These are phyloP conservation scores for Mycena kentingensis DNA, from an alignment of 768 basidiomycete species.

Conservation along the genomic window DNA sequence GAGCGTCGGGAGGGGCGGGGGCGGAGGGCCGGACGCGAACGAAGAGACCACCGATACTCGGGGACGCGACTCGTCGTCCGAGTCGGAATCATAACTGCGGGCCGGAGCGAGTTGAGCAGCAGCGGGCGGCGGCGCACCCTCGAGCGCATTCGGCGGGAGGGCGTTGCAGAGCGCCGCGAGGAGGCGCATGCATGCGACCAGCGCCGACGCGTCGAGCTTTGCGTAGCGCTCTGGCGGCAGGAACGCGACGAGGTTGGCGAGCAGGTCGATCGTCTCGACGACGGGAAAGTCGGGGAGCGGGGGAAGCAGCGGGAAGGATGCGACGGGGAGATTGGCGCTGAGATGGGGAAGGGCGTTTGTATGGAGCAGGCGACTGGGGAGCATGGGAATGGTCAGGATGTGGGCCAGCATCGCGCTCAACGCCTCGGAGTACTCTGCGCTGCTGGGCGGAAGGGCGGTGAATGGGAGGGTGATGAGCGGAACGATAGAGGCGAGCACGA, in stretches of 20 bases:
- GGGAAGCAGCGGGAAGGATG: slow-evolving; percentile 32
- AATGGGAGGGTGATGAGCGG: slow-evolving; percentile 47
- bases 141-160: slow-evolving; percentile 55
- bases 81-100: slow-evolving; percentile 40
- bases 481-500: slow-evolving; percentile 50
- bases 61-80: slow-evolving; percentile 33
- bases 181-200: slow-evolving; percentile 57
- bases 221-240: slow-evolving; percentile 63
- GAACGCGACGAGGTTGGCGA: slow-evolving; percentile 74
- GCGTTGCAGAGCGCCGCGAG: slow-evolving; percentile 51
- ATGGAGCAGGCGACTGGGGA: slow-evolving; percentile 77
- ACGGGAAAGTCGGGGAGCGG: slow-evolving; percentile 32
- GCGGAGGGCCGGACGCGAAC: slow-evolving; percentile 28
- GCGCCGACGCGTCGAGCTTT: slow-evolving; percentile 43
- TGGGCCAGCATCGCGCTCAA: slow-evolving; percentile 47
- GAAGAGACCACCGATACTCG: slow-evolving; percentile 41
- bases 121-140: slow-evolving; percentile 37
- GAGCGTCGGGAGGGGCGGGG: slow-evolving; percentile 40
- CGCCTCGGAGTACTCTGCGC: slow-evolving; percentile 32
- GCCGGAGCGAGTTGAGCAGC: slow-evolving; percentile 17
- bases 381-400: slow-evolving; percentile 72
- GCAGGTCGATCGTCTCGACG: slow-evolving; percentile 54
- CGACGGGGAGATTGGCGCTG: slow-evolving; percentile 62
- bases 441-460: slow-evolving; percentile 28
- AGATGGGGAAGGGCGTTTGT: slow-evolving; percentile 61